These are phyloP conservation scores for Dictyostelium intermedium DNA, from an alignment of 78 protist species.

Conservation along the genomic window DNA sequence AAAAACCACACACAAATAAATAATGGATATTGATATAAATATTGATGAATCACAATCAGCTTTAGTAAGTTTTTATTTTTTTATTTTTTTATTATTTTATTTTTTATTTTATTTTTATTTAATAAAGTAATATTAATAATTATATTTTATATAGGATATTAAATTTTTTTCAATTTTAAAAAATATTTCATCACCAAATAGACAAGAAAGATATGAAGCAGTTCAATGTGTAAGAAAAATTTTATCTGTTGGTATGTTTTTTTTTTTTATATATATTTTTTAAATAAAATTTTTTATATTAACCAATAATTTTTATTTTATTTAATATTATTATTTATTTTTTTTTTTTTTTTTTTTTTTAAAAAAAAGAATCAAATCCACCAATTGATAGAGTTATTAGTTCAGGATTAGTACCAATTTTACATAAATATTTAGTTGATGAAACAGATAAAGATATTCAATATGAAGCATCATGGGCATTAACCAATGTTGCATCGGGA, in stretches of 20 bases:
- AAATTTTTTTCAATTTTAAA: neutral
- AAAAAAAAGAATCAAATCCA: neutral
- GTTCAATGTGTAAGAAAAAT: neutral
- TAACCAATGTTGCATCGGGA: neutral
- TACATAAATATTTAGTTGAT: neutral
- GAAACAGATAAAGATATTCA: neutral
- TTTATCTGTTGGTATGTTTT: conserved; percentile 11
- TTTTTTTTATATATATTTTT: neutral
- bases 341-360: neutral
- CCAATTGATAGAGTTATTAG: neutral
- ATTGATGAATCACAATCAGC: no score
- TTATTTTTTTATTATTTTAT: no score
- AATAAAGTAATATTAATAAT: no score
- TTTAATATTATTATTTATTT: no score
- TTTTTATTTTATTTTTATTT: no score
- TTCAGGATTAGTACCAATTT: conserved; percentile 11
- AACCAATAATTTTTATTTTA: no score
- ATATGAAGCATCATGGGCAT: conserved; percentile 10
- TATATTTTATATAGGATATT: neutral
- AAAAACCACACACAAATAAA: no score
- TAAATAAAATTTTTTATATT: no score
- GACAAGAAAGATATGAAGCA: neutral
- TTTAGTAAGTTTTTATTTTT: no score
- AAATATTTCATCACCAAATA: neutral
- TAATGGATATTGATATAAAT: no score